Percentiles rank a stretch among this genome's conserved stretches.
Conservation (phyloP, 257 asterid genomes). For the Solanum infundibuliforme region DNA sequence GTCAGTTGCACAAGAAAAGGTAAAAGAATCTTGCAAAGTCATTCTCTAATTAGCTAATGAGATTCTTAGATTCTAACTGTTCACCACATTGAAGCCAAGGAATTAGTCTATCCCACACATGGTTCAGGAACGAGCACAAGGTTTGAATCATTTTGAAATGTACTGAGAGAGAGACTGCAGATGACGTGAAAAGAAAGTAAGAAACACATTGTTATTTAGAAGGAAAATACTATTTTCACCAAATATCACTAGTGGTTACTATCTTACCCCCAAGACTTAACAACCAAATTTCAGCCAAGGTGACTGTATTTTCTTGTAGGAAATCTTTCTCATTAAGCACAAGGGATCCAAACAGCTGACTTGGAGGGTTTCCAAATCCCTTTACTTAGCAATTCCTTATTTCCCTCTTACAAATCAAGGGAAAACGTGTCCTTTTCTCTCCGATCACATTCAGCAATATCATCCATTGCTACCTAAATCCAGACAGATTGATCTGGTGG, state of each 20-base stretch:
- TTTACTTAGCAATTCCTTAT: background rate
- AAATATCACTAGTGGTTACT: background rate
- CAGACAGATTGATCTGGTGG: background rate
- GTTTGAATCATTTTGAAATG: background rate
- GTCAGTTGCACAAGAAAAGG: background rate
- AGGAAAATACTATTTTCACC: background rate
- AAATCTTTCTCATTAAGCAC: background rate
- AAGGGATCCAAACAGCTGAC: background rate
- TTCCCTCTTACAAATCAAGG: background rate
- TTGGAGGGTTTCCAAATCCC: background rate
- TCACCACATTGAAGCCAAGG: background rate
- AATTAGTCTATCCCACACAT: background rate
- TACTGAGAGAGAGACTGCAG: background rate
- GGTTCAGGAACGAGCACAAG: background rate
- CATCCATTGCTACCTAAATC: background rate
- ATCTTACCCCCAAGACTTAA: background rate
- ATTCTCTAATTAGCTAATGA: background rate
- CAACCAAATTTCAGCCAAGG: background rate
- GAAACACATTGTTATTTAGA: background rate
- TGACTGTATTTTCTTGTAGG: background rate
- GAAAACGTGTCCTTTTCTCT: background rate
- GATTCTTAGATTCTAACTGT: background rate
- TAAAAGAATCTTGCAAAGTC: background rate
- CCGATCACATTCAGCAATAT: background rate
- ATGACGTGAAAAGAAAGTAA: background rate